Percentiles rank a stretch among this genome's conserved stretches.
Evolutionary conservation across 129 eudicot species (phyloP).

Genomic region (Ambrosia trifida): DNA sequence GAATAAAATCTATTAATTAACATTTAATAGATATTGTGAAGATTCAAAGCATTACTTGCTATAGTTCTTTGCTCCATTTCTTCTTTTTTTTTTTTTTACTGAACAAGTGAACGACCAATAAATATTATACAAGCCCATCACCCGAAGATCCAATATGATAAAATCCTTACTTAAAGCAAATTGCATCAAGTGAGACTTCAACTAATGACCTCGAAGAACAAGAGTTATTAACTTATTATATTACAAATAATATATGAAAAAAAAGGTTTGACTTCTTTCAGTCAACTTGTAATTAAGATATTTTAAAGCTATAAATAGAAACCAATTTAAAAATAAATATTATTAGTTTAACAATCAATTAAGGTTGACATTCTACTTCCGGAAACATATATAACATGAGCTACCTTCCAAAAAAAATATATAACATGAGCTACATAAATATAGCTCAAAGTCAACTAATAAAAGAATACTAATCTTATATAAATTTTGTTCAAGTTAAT

Average conservation of each 20-base stretch:
- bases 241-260: neutral
- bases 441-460: conserved; percentile 24
- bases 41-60: conserved; percentile 35
- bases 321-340: neutral
- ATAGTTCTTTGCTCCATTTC: conserved; percentile 8
- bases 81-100: too few species aligned
- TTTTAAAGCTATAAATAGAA: neutral
- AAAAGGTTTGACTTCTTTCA: conserved; percentile 19
- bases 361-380: conserved; percentile 26
- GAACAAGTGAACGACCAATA: too few species aligned
- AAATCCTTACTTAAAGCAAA: too few species aligned
- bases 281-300: neutral
- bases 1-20: conserved; percentile 32
- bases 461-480: conserved; percentile 16
- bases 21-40: conserved; percentile 27
- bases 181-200: too few species aligned
- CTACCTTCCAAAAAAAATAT: conserved; percentile 28
- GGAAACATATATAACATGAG: conserved; percentile 38
- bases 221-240: neutral
- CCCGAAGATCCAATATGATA: too few species aligned
- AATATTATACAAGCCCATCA: too few species aligned
- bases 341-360: conserved; percentile 2
- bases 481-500: neutral
- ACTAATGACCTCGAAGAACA: too few species aligned
- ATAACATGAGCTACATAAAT: conserved; percentile 36